phyloP scores from a whole-genome alignment of 2,329 filamentous ascomycete species.

The Fusarium foetens region DNA sequence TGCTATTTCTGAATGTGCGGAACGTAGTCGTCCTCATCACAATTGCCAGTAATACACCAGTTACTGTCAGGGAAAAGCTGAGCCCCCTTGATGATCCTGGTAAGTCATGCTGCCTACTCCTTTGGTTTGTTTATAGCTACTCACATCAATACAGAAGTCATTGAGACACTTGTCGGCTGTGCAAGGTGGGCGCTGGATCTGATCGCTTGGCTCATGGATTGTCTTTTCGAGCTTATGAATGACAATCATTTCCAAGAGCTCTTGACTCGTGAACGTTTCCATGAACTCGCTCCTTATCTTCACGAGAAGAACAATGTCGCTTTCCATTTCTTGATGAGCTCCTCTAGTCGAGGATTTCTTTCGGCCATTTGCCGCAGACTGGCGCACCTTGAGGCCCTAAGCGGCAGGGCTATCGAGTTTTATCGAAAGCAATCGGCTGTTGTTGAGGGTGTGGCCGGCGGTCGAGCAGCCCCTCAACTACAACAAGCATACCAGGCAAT shows the following conservation, averaged over 20 bases:
- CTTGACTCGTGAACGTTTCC: constrained; percentile 58
- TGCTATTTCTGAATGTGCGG: constrained; percentile 78
- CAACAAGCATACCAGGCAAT: constrained; percentile 67
- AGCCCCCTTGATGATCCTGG: constrained; percentile 70
- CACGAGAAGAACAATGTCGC: constrained; percentile 66
- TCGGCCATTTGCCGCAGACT: constrained; percentile 74
- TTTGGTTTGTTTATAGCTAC: not conserved
- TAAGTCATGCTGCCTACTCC: constrained; percentile 33
- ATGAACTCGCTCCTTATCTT: constrained; percentile 62
- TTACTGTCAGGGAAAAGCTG: constrained; percentile 64
- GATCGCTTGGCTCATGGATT: constrained; percentile 69
- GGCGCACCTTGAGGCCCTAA: constrained; percentile 63
- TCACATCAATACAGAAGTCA: constrained; percentile 65
- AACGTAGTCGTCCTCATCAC: constrained; percentile 75
- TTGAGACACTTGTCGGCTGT: constrained; percentile 77
- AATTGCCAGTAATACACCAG: constrained; percentile 68
- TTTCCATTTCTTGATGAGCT: constrained; percentile 75
- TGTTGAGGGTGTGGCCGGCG: constrained; percentile 52
- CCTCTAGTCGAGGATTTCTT: constrained; percentile 77
- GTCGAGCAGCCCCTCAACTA: constrained; percentile 60
- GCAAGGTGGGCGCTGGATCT: constrained; percentile 83
- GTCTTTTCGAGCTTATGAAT: constrained; percentile 65
- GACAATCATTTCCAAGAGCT: constrained; percentile 63
- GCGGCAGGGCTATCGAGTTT: constrained; percentile 60
- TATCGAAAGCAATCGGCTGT: constrained; percentile 58